phyloP scores from a whole-genome alignment of 78 protist species.

The Dictyostelium purpureum region DNA sequence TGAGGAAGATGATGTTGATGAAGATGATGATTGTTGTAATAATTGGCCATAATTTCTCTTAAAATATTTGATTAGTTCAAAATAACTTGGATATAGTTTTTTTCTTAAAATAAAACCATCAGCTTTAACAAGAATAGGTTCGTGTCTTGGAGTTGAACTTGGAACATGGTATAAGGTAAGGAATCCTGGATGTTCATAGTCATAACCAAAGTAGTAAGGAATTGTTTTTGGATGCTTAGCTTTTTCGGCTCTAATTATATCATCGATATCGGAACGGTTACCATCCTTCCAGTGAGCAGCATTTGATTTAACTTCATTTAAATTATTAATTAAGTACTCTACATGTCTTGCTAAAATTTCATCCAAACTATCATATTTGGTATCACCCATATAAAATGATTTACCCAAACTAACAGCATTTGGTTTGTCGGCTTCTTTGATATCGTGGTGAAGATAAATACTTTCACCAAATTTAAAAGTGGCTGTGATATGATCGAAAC shows the following conservation, averaged over 20 bases:
- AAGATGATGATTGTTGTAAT: not conserved
- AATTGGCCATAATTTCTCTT: constrained; percentile 56
- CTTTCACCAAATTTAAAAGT: constrained; percentile 65
- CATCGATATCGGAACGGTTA: constrained; percentile 36
- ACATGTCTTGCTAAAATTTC: constrained; percentile 74
- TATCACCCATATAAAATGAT: constrained; percentile 51
- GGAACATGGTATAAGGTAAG: constrained; percentile 53
- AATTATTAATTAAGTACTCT: constrained; percentile 59
- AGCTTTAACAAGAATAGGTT: constrained; percentile 44
- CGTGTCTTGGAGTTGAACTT: constrained; percentile 24
- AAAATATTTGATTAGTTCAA: constrained; percentile 63
- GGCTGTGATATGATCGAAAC: constrained; percentile 72
- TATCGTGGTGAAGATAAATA: constrained; percentile 50
- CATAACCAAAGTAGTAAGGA: constrained; percentile 58
- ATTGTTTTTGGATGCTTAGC: constrained; percentile 30
- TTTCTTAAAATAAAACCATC: constrained; percentile 69
- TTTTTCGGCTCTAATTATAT: not conserved
- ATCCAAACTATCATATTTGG: constrained; percentile 70
- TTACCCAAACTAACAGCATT: constrained; percentile 53
- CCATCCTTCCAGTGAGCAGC: constrained; percentile 41
- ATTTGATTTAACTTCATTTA: constrained; percentile 22
- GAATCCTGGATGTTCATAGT: constrained; percentile 39
- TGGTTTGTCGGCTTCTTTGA: constrained; percentile 73
- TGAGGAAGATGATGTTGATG: not conserved
- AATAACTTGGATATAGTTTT: constrained; percentile 11